A percentile compares a stretch with the other conserved stretches of the same genome.
phyloP scores from a whole-genome alignment of 148 eudicot genomes.

The Cornus kousa region DNA sequence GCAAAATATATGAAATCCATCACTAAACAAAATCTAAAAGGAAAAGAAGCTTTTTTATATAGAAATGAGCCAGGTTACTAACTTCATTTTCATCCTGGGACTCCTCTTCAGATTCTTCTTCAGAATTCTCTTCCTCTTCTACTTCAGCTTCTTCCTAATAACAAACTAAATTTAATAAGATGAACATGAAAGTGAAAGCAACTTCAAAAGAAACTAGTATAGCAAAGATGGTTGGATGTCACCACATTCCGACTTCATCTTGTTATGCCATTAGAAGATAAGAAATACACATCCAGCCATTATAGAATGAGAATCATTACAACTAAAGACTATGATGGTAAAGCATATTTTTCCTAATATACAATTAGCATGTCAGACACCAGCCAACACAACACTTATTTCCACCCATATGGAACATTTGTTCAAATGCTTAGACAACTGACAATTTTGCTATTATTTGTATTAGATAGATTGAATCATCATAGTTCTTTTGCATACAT shows the following conservation, averaged over 20 bases:
- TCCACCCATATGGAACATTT: not conserved
- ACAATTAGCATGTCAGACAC: not conserved
- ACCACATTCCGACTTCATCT: not conserved
- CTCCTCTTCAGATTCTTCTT: constrained; percentile 78
- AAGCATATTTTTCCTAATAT: not conserved
- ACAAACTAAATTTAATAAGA: not conserved
- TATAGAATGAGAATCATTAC: not conserved
- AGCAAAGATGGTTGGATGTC: not conserved
- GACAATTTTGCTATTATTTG: not conserved
- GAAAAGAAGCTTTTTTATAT: not conserved
- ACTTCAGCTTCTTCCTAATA: constrained; percentile 17
- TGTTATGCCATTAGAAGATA: too few species aligned
- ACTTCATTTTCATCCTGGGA: constrained; percentile 52
- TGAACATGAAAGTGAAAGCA: not conserved
- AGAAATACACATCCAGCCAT: not conserved
- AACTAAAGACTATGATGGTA: not conserved
- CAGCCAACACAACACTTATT: not conserved
- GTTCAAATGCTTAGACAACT: not conserved
- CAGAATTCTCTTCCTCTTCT: constrained; percentile 56
- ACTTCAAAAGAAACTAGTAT: not conserved
- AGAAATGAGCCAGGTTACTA: constrained; percentile 9
- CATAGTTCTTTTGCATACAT: not conserved
- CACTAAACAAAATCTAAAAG: not conserved
- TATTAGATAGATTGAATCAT: not conserved
- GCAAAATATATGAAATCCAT: not conserved